Conservation (phyloP, 2,329 filamentous ascomycete species). For the Sporothrix curviconia region DNA sequence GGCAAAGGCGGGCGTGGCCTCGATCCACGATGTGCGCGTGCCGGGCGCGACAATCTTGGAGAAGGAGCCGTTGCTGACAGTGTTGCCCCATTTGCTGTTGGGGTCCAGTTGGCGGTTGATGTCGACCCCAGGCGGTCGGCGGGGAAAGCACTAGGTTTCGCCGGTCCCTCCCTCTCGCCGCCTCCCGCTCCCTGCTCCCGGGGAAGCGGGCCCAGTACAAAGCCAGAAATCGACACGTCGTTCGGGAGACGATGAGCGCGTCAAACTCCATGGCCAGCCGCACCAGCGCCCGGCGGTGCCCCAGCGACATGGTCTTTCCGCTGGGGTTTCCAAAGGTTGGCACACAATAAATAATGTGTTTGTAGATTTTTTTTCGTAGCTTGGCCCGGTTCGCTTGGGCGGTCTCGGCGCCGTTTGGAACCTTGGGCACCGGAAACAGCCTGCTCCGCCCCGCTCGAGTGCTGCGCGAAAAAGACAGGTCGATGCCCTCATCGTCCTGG, state of each 20-base stretch:
- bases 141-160: no score
- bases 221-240: conserved; percentile 63
- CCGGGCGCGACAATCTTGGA: conserved; percentile 61
- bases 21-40: conserved; percentile 56
- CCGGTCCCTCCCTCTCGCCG: no score
- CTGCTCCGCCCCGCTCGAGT: conserved; percentile 7
- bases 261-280: conserved; percentile 56
- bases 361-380: conserved; percentile 53
- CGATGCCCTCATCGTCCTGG: conserved; percentile 57
- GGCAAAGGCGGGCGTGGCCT: conserved; percentile 50
- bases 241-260: conserved; percentile 59
- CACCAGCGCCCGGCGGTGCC: conserved; percentile 50
- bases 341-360: conserved; percentile 61
- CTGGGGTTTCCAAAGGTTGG: conserved; percentile 67
- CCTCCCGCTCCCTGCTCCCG: no score
- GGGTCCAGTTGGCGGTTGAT: conserved; percentile 52
- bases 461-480: conserved; percentile 45
- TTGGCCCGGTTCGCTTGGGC: neutral
- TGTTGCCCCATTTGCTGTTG: conserved; percentile 56
- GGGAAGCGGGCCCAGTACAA: conserved; percentile 43
- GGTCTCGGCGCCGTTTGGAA: conserved; percentile 11
- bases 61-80: conserved; percentile 60
- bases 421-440: neutral
- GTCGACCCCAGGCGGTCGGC: conserved; percentile 46
- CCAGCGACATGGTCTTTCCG: conserved; percentile 55